Percentiles rank a stretch among this genome's conserved stretches.
These are phyloP conservation scores for Citeromyces nyonsensis DNA, from an alignment of 805 yeast species.

Conservation along the genomic window DNA sequence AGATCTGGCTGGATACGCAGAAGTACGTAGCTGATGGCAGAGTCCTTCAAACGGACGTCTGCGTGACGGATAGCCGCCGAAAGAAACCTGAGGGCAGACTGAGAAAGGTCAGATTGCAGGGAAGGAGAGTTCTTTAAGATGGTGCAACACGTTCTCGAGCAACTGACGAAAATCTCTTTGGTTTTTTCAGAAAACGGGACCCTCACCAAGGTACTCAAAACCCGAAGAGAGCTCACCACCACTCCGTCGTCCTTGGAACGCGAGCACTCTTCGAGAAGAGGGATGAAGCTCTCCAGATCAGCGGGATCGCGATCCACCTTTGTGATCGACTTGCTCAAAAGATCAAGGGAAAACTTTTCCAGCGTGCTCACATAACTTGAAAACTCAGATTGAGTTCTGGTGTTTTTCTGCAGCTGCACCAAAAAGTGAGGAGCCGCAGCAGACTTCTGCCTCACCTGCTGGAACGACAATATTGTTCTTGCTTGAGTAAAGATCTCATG, in stretches of 20 bases:
- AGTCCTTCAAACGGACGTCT: conserved; percentile 48
- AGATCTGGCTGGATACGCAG: conserved; percentile 70
- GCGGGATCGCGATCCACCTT: conserved; percentile 27
- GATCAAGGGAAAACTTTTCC: conserved; percentile 64
- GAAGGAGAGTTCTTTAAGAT: conserved; percentile 64
- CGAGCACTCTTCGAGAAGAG: conserved; percentile 31
- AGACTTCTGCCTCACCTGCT: conserved; percentile 6
- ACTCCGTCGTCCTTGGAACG: conserved; percentile 63
- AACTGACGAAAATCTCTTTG: conserved; percentile 35
- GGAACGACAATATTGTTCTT: conserved; percentile 10
- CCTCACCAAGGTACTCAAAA: conserved; percentile 42
- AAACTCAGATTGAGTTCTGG: conserved; percentile 35
- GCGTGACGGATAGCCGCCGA: conserved; percentile 57
- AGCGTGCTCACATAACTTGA: conserved; percentile 43
- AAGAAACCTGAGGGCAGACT: conserved; percentile 59
- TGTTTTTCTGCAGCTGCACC: conserved; percentile 51
- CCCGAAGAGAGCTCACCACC: conserved; percentile 48
- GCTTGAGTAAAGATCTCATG: conserved; percentile 56
- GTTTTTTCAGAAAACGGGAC: conserved; percentile 44
- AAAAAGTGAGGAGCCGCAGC: conserved; percentile 46
- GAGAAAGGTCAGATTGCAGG: conserved; percentile 69
- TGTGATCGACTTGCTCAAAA: conserved; percentile 55
- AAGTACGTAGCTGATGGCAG: conserved; percentile 60
- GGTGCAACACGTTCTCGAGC: conserved; percentile 43
- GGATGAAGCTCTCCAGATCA: conserved; percentile 60